A percentile compares a stretch with the other conserved stretches of the same genome.
These are phyloP conservation scores for Inga laurina DNA, from an alignment of 306 rosid genomes.

Conservation along the genomic window DNA sequence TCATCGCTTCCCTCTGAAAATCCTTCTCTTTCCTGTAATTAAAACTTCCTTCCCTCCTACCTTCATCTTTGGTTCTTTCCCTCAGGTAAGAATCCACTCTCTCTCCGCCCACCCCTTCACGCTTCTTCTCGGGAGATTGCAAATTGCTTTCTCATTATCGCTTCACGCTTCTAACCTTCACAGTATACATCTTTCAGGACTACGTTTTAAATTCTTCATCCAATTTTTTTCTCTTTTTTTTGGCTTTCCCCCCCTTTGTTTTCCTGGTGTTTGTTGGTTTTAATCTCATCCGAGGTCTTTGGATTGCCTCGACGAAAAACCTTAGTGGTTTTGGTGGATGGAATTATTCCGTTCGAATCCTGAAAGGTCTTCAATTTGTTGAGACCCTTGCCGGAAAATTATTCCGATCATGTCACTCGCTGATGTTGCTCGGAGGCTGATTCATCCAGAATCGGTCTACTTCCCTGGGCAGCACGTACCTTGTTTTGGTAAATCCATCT, in stretches of 20 bases:
- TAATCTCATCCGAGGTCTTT: slow-evolving; percentile 25
- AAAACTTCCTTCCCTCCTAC: slow-evolving; percentile 44
- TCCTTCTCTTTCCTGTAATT: slow-evolving; percentile 25
- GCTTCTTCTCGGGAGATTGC: slow-evolving; percentile 34
- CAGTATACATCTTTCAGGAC: neutral
- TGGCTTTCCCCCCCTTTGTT: neutral
- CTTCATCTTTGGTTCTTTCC: slow-evolving; percentile 64
- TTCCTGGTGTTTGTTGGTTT: neutral
- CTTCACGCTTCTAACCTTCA: neutral
- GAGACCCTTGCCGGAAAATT: neutral
- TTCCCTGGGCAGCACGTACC: slow-evolving; percentile 32
- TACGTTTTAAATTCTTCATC: neutral
- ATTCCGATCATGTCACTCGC: slow-evolving; percentile 55
- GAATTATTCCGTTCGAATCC: neutral
- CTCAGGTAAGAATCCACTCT: slow-evolving; percentile 72
- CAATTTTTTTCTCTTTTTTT: neutral
- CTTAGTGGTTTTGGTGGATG: slow-evolving; percentile 20
- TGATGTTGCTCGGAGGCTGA: slow-evolving; percentile 59
- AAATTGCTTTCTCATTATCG: neutral
- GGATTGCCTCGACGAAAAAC: slow-evolving; percentile 43
- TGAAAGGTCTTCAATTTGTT: slow-evolving; percentile 27
- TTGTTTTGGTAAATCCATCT: slow-evolving; percentile 48
- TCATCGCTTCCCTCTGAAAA: slow-evolving; percentile 23
- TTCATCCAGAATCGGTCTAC: slow-evolving; percentile 44
- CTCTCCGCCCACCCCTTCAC: slow-evolving; percentile 41